Percentiles rank a stretch among this genome's conserved stretches.
phyloP scores from a whole-genome alignment of 2,329 filamentous ascomycete species.

The Dactylellina sp. region DNA sequence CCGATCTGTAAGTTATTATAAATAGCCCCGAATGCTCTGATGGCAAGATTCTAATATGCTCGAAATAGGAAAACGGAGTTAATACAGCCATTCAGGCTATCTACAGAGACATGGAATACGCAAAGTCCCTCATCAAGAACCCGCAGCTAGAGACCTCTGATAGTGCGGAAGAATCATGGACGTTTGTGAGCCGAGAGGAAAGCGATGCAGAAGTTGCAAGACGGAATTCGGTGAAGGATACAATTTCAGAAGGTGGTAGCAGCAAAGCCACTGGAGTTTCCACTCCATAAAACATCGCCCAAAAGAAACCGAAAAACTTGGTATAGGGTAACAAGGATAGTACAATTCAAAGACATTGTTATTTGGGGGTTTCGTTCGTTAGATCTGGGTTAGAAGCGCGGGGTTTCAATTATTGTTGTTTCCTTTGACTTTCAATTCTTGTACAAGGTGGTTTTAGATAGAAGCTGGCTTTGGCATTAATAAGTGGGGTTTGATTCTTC shows the following conservation, averaged over 20 bases:
- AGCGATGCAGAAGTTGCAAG: slow-evolving; percentile 65
- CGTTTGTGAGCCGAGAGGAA: slow-evolving; percentile 77
- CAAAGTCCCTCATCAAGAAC: slow-evolving; percentile 82
- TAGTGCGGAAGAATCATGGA: slow-evolving; percentile 87
- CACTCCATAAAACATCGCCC: slow-evolving; percentile 11
- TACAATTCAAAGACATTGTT: slow-evolving; percentile 51
- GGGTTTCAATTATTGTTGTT: slow-evolving; percentile 30
- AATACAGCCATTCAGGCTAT: slow-evolving; percentile 88
- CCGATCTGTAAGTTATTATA: slow-evolving; percentile 74
- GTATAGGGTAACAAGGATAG: slow-evolving; percentile 32
- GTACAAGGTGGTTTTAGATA: slow-evolving; percentile 39
- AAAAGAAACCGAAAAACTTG: slow-evolving; percentile 11
- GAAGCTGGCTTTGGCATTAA: slow-evolving; percentile 52
- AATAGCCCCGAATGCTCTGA: slow-evolving; percentile 22
- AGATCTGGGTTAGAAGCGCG: slow-evolving; percentile 47
- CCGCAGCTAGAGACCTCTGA: slow-evolving; percentile 65
- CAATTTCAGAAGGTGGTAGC: slow-evolving; percentile 42
- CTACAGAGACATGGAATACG: slow-evolving; percentile 95
- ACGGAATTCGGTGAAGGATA: slow-evolving; percentile 54
- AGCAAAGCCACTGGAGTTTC: slow-evolving; percentile 29
- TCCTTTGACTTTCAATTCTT: slow-evolving; percentile 17
- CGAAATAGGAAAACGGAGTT: slow-evolving; percentile 83
- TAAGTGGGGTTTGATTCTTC: slow-evolving; percentile 15
- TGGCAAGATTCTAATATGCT: slow-evolving; percentile 60
- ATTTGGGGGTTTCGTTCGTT: slow-evolving; percentile 49